Conservation (phyloP, 2,329 filamentous ascomycete species). For the Coleophoma cylindrospora region DNA sequence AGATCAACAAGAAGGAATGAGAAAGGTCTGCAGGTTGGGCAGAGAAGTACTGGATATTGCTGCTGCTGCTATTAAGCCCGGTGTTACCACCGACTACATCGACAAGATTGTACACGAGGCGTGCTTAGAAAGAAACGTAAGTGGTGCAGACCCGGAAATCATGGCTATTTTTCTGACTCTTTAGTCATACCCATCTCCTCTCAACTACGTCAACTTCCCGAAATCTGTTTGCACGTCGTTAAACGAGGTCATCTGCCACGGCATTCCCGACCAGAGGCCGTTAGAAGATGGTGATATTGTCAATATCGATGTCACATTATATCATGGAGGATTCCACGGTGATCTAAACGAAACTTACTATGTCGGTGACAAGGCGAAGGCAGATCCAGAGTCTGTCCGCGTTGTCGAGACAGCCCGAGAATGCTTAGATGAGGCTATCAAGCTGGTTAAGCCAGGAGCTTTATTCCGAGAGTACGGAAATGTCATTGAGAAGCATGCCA, state of each 20-base stretch:
- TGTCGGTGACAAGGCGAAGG: constrained; percentile 80
- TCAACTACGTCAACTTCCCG: constrained; percentile 95
- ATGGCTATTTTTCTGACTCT: constrained; percentile 10
- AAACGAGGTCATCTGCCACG: constrained; percentile 98
- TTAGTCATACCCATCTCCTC: constrained; percentile 87
- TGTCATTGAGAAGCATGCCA: constrained; percentile 92
- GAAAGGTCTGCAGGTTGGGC: constrained; percentile 81
- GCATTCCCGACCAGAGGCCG: constrained; percentile 86
- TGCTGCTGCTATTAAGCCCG: constrained; percentile 77
- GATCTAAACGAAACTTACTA: constrained; percentile 99
- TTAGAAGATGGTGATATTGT: constrained; percentile 91
- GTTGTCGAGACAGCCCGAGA: constrained; percentile 88
- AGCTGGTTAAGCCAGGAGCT: constrained; percentile 87
- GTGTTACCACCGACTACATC: constrained; percentile 91
- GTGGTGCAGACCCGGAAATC: constrained; percentile 24
- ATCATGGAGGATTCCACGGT: constrained; percentile 91
- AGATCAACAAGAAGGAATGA: constrained; percentile 78
- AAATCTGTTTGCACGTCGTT: constrained; percentile 96
- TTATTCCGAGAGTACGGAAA: constrained; percentile 92
- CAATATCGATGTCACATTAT: constrained; percentile 94
- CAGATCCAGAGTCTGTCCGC: constrained; percentile 80
- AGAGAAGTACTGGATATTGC: constrained; percentile 92
- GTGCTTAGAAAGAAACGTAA: constrained; percentile 84
- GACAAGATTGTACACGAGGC: constrained; percentile 95
- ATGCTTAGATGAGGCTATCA: constrained; percentile 86